Evolutionary conservation across 1,284 basidiomycete genomes (phyloP).

Genomic region (Ceratobasidium sp.): DNA sequence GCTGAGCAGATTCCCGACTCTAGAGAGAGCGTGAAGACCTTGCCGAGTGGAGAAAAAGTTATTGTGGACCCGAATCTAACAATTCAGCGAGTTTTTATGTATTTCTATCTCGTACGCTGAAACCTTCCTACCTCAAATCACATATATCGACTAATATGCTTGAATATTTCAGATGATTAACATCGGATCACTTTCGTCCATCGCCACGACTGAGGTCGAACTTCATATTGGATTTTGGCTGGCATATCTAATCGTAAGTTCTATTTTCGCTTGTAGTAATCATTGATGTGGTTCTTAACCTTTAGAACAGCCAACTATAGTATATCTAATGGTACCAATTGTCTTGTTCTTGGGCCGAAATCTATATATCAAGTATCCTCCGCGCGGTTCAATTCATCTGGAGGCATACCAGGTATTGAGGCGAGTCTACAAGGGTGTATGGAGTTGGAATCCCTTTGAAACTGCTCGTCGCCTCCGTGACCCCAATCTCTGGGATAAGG

Average conservation of each 20-base stretch:
- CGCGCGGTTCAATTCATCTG: slow-evolving; percentile 52
- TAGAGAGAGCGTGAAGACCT: slow-evolving; percentile 42
- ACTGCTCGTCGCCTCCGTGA: slow-evolving; percentile 46
- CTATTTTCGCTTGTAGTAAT: not conserved
- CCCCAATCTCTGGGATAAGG: slow-evolving; percentile 53
- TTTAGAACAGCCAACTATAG: slow-evolving; percentile 51
- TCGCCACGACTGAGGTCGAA: slow-evolving; percentile 51
- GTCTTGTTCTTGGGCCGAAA: slow-evolving; percentile 53
- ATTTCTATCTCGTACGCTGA: slow-evolving; percentile 44
- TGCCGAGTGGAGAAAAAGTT: slow-evolving; percentile 50
- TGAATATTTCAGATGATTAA: slow-evolving; percentile 44
- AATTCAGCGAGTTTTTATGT: slow-evolving; percentile 45
- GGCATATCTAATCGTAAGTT: slow-evolving; percentile 42
- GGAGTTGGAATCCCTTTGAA: slow-evolving; percentile 49
- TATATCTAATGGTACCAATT: slow-evolving; percentile 51
- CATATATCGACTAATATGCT: not conserved
- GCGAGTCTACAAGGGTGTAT: slow-evolving; percentile 46
- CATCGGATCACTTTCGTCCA: slow-evolving; percentile 49
- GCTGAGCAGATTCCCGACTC: slow-evolving; percentile 48
- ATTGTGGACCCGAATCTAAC: slow-evolving; percentile 55
- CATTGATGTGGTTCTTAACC: not conserved
- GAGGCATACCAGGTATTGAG: slow-evolving; percentile 45
- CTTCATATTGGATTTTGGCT: slow-evolving; percentile 53
- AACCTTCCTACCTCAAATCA: not conserved
- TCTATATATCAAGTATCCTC: slow-evolving; percentile 53